A percentile compares a stretch with the other conserved stretches of the same genome.
Evolutionary conservation across 441 rosid genomes (phyloP).

Genomic region (Sinapis alba): DNA sequence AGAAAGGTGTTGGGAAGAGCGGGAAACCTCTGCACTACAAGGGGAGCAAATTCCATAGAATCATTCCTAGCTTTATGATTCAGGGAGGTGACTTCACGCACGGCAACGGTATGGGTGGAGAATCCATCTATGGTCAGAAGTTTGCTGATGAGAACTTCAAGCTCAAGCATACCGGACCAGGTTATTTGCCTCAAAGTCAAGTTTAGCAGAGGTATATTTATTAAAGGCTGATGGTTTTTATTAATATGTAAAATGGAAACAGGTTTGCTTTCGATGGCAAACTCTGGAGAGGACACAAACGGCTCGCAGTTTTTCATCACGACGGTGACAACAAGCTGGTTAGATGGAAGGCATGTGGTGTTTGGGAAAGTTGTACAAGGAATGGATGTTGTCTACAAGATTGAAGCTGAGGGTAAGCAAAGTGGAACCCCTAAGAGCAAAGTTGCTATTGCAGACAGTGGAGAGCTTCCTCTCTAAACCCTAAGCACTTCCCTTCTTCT

Average conservation of each 20-base stretch:
- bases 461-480: slow-evolving; percentile 70
- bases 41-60: slow-evolving; percentile 83
- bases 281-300: slow-evolving; percentile 83
- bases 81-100: slow-evolving; percentile 94
- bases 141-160: slow-evolving; percentile 87
- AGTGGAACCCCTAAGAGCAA: slow-evolving; percentile 76
- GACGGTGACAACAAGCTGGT: slow-evolving; percentile 82
- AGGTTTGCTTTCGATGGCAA: slow-evolving; percentile 93
- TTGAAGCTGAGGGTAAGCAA: slow-evolving; percentile 88
- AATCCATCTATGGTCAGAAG: slow-evolving; percentile 89
- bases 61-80: slow-evolving; percentile 92
- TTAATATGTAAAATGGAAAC: background rate
- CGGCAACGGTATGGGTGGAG: slow-evolving; percentile 93
- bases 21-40: slow-evolving; percentile 87
- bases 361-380: slow-evolving; percentile 88
- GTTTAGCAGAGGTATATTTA: background rate
- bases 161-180: slow-evolving; percentile 88
- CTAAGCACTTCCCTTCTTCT: slow-evolving; percentile 2
- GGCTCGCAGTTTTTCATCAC: slow-evolving; percentile 95
- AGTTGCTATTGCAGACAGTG: slow-evolving; percentile 79
- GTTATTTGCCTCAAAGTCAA: slow-evolving; percentile 28
- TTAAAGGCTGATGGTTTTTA: slow-evolving; percentile 2
- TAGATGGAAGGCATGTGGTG: slow-evolving; percentile 91
- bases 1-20: slow-evolving; percentile 81
- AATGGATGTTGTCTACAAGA: slow-evolving; percentile 89